These are phyloP conservation scores for Salinomyces thailandicus DNA, from an alignment of 2,329 filamentous ascomycete genomes.

Conservation along the genomic window DNA sequence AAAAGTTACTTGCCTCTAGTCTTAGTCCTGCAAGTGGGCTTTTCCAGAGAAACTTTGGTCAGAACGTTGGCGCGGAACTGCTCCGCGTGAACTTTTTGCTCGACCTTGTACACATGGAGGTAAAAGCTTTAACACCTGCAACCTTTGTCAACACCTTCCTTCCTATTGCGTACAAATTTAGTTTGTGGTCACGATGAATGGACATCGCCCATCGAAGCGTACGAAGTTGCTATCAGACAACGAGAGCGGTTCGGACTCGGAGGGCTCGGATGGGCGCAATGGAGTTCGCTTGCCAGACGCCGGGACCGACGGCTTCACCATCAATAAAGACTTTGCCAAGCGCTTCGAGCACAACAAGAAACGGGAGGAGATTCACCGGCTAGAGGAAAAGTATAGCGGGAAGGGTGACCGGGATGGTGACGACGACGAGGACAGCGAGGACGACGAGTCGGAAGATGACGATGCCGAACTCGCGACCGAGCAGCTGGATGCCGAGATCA, in stretches of 20 bases:
- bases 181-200: neutral
- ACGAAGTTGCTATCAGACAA: constrained; percentile 24
- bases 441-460: constrained; percentile 77
- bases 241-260: constrained; percentile 5
- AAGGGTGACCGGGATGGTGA: constrained; percentile 32
- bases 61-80: neutral
- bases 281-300: constrained; percentile 14
- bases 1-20: no score
- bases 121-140: neutral
- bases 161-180: neutral
- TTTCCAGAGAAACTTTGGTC: neutral
- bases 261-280: constrained; percentile 13
- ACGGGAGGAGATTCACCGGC: constrained; percentile 68
- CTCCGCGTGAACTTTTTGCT: neutral
- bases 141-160: neutral
- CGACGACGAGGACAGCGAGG: constrained; percentile 51
- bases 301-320: constrained; percentile 44
- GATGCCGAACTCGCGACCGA: constrained; percentile 78
- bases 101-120: neutral
- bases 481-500: constrained; percentile 75
- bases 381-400: constrained; percentile 69
- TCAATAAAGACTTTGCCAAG: constrained; percentile 83
- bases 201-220: constrained; percentile 19
- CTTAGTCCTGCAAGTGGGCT: no score
- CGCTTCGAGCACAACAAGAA: constrained; percentile 97